Base-by-base conservation (phyloP, 2,329 filamentous ascomycete genomes). In the Lachnellula hyalina region DNA sequence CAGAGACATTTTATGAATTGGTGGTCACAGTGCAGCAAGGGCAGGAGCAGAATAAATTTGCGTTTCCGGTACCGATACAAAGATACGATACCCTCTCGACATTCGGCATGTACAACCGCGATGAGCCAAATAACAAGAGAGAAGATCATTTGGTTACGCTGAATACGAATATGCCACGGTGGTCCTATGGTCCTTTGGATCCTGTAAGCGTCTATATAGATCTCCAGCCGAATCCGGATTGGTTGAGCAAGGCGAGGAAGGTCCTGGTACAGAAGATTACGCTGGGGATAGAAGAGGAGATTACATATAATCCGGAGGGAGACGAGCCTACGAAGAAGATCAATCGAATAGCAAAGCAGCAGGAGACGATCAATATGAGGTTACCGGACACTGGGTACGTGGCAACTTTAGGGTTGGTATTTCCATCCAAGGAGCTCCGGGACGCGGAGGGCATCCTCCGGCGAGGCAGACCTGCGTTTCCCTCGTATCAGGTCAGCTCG, bases 71-170 rank as follows among this genome's bases (percentile, higher is more conserved):
- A 40, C 93, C 93, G 1, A 83, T 99, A 64, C 85, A 90, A 63
- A 82, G 94, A 68, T 99, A 97, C 75, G 94, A 99, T 72, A 99
- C 93, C 1, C 78, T 99, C 48, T 96, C 92, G 42, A 97, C 94
- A 1, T 99, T 99, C 74, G 94, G 94, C 73, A 97, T 97, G 94
- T 99, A 97, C 77, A 97, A 97, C 74, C 87, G 91, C 52, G 93
- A 92, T 15, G 93, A 96, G 72, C 88, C 87, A 56, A 90, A 90
- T 53, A 87, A 95, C 66, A 83, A 86, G 57, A 89, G 91, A 34
- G 84, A 88, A 50, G 94, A 97, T 74, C 94, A 96, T 71, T 76
- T 97, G 52, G 90, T 97, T 57, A 95, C 90, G 8, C 77, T 97
- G 52, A 90, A 89, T 46, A 96, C 96, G 63, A 96, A 91, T 58